These are phyloP conservation scores for Colletotrichum sojae DNA, from an alignment of 2,329 filamentous ascomycete species.

Conservation along the genomic window DNA sequence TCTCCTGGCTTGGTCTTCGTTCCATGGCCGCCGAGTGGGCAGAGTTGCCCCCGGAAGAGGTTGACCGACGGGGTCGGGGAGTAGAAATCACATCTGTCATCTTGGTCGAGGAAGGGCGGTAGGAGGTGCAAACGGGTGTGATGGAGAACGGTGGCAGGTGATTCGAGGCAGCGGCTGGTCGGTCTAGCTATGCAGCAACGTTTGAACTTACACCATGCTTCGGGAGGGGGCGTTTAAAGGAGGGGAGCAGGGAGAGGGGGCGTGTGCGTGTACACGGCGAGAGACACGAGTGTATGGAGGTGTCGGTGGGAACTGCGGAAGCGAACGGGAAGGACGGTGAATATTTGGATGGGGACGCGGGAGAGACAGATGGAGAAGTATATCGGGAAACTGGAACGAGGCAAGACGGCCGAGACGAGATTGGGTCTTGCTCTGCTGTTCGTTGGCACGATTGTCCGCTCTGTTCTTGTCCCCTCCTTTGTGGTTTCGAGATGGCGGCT, in stretches of 20 bases:
- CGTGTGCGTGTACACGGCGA: slow-evolving; percentile 32
- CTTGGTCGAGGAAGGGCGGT: slow-evolving; percentile 21
- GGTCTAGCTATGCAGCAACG: slow-evolving; percentile 30
- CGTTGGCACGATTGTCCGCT: slow-evolving; percentile 31
- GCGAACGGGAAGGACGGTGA: slow-evolving; percentile 16
- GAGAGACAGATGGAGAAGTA: slow-evolving; percentile 30
- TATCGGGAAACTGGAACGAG: slow-evolving; percentile 32
- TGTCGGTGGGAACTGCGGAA: slow-evolving; percentile 24
- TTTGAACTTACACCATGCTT: slow-evolving; percentile 41
- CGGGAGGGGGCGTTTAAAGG: slow-evolving; percentile 34
- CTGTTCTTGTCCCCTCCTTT: slow-evolving; percentile 29
- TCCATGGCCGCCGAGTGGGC: slow-evolving; percentile 40
- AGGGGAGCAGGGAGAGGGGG: slow-evolving; percentile 11
- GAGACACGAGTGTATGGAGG: slow-evolving; percentile 30
- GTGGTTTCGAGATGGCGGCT: slow-evolving; percentile 27
- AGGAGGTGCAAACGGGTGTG: slow-evolving; percentile 39
- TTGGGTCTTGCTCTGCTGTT: slow-evolving; percentile 18
- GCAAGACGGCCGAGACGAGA: slow-evolving; percentile 33
- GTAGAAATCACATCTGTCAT: slow-evolving; percentile 41
- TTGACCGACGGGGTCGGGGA: slow-evolving; percentile 39
- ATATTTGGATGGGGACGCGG: slow-evolving; percentile 9
- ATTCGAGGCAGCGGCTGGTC: slow-evolving; percentile 14
- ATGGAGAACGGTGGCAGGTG: slow-evolving; percentile 28
- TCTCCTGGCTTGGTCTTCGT: slow-evolving; percentile 41
- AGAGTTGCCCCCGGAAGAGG: slow-evolving; percentile 41